Conservation (phyloP, 108 stramenopile species). For the Nitzschia sp. region DNA sequence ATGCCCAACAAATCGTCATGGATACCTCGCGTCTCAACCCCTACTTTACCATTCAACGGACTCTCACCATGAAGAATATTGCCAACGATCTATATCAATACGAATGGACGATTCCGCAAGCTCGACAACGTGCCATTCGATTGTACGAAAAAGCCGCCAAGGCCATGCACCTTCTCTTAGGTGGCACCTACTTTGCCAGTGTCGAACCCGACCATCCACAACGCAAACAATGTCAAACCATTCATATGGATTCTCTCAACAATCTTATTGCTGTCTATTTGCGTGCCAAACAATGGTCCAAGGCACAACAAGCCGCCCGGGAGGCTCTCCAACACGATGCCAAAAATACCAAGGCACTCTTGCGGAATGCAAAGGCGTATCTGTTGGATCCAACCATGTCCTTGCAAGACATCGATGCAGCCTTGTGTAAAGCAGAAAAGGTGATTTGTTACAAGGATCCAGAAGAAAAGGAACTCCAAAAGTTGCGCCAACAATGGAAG, state of each 20-base stretch:
- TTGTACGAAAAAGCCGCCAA: conserved; percentile 24
- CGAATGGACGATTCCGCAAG: conserved; percentile 7
- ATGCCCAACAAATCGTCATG: conserved; percentile 15
- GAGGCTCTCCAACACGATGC: conserved; percentile 27
- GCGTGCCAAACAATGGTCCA: conserved; percentile 37
- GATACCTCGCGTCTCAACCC: conserved; percentile 33
- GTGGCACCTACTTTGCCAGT: conserved; percentile 22
- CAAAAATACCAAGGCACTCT: conserved; percentile 39
- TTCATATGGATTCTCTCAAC: conserved; percentile 46
- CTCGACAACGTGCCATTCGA: conserved; percentile 20
- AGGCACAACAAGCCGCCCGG: conserved; percentile 36
- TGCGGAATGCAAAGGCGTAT: conserved; percentile 41
- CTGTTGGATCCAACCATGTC: conserved; percentile 27
- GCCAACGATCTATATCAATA: conserved; percentile 45
- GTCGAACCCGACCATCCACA: conserved; percentile 28
- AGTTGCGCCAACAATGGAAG: conserved; percentile 27
- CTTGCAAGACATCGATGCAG: conserved; percentile 42
- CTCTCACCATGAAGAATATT: conserved; percentile 34
- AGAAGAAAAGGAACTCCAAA: conserved; percentile 20
- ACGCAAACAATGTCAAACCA: conserved; percentile 21
- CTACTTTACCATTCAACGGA: conserved; percentile 32
- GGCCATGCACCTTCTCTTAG: conserved; percentile 1
- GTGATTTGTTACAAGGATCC: conserved; percentile 16
- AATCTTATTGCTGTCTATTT: conserved; percentile 44
- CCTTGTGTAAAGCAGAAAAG: conserved; percentile 40